Base-by-base conservation (phyloP, 2,329 filamentous ascomycete species). In the Paramyrothecium sp. region DNA sequence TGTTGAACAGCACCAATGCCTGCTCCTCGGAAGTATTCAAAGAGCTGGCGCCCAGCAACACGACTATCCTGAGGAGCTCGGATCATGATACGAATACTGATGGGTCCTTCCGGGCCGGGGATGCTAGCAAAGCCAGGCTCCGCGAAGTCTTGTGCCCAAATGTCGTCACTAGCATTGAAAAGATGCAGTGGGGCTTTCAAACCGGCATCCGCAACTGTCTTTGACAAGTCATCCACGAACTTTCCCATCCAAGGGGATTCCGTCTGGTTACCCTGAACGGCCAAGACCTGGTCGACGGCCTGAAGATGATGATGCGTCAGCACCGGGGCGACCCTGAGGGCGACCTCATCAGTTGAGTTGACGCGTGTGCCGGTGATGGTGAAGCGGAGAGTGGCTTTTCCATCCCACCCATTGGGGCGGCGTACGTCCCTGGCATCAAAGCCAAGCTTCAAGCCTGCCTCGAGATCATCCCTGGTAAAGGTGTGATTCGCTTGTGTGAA, bases 61-160 rank as follows among this genome's bases (percentile, higher is more conserved):
- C 73, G 69, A 0, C 52, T 56, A 7, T 60, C 60, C 54, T 73
- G 71, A 1, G 67, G 58, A 0, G 69, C 69, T 0, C 70, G 59
- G 11, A 77, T 62, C 55, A 75, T 66, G 10, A 77, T 58, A 3
- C 67, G 68, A 8, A 76, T 56, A 2, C 63, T 58, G 10, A 73
- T 60, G 2, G 70, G 60, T 0, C 72, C 69, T 3, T 70, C n/a
- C 1, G 72, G 70, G 0, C 72, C 73, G 0, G 74, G 74, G 56
- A 77, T 76, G 53, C 69, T 73, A 2, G 65, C 63, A 57, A 73
- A 77, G 1, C 63, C 74, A 0, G 74, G 69, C 59, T 77, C 73
- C 33, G 77, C 57, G 41, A 73, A 69, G 54, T 78, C 74, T 57
- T 76, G 74, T 2, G 68, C 65, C 74, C 73, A 78, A 47, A 69